Evolutionary conservation across 805 yeast genomes (phyloP).

Genomic region (Yamadazyma kitorensis): DNA sequence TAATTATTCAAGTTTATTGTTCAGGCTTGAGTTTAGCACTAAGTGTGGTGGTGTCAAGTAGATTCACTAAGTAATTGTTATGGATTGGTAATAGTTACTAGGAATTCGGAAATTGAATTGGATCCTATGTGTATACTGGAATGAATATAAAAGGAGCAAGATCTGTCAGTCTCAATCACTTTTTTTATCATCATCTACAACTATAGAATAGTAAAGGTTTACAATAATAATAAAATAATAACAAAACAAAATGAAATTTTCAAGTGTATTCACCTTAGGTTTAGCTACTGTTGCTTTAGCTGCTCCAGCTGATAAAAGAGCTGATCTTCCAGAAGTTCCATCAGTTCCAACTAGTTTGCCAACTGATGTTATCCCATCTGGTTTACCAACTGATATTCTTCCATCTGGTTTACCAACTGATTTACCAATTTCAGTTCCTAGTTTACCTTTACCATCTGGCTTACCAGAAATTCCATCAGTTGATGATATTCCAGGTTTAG

Average conservation of each 20-base stretch:
- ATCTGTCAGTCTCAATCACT: too few species aligned
- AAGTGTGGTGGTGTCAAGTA: too few species aligned
- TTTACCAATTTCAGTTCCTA: not conserved
- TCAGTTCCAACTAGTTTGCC: not conserved
- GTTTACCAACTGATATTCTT: constrained; percentile 4
- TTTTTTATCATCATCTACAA: too few species aligned
- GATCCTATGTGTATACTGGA: too few species aligned
- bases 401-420: constrained; percentile 9
- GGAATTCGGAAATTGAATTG: too few species aligned
- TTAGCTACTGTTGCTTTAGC: constrained; percentile 7
- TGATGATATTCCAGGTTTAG: not conserved
- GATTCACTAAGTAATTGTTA: too few species aligned
- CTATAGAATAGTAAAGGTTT: not conserved
- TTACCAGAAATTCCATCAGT: not conserved
- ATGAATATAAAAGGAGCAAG: too few species aligned
- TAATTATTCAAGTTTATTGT: too few species aligned
- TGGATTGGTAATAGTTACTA: too few species aligned
- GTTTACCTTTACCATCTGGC: constrained; percentile 7
- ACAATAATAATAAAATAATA: not conserved
- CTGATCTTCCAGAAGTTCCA: constrained; percentile 2
- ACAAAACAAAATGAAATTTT: constrained; percentile 3
- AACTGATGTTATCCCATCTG: constrained; percentile 1
- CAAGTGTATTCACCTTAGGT: constrained; percentile 2
- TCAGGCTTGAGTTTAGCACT: too few species aligned
- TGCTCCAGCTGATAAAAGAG: constrained; percentile 10